phyloP scores from a whole-genome alignment of 768 basidiomycete genomes.

The Glaciozyma antarctica region DNA sequence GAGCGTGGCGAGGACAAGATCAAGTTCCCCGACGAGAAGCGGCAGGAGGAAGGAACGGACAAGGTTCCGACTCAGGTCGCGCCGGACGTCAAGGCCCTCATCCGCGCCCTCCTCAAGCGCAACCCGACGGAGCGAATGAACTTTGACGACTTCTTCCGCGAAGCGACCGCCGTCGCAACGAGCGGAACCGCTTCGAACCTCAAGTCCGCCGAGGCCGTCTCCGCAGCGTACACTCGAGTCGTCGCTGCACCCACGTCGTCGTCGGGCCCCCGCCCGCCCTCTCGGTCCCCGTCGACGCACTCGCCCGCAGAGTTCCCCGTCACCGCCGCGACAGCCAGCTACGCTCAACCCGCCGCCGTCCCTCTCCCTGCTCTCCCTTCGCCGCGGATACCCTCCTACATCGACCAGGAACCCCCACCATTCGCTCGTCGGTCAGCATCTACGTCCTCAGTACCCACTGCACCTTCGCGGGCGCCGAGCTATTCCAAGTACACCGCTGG shows the following conservation, averaged over 20 bases:
- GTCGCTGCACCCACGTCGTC: conserved; percentile 2
- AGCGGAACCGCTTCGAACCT: conserved; percentile 11
- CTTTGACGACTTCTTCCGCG: conserved; percentile 84
- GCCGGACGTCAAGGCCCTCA: conserved; percentile 74
- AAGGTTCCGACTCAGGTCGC: conserved; percentile 46
- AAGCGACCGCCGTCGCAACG: conserved; percentile 22
- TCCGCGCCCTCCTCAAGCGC: conserved; percentile 70
- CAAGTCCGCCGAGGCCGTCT: conserved; percentile 15
- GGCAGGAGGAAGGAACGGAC: conserved; percentile 36
- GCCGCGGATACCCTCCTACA: conserved; percentile 7
- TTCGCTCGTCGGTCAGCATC: neutral
- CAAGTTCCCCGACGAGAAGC: conserved; percentile 78
- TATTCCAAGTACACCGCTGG: too few species aligned
- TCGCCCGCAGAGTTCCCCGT: conserved; percentile 2
- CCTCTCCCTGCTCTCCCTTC: conserved; percentile 9
- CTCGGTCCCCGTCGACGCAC: neutral
- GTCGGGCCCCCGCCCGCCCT: neutral
- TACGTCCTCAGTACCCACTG: neutral
- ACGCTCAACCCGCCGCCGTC: neutral
- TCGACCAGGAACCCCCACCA: conserved; percentile 5
- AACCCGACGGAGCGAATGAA: conserved; percentile 72
- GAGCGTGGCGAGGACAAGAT: conserved; percentile 74
- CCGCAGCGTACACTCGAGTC: conserved; percentile 7
- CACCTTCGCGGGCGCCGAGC: neutral
- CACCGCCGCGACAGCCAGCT: neutral